phyloP scores from a whole-genome alignment of 768 basidiomycete species.

The Mycena latifolia region DNA sequence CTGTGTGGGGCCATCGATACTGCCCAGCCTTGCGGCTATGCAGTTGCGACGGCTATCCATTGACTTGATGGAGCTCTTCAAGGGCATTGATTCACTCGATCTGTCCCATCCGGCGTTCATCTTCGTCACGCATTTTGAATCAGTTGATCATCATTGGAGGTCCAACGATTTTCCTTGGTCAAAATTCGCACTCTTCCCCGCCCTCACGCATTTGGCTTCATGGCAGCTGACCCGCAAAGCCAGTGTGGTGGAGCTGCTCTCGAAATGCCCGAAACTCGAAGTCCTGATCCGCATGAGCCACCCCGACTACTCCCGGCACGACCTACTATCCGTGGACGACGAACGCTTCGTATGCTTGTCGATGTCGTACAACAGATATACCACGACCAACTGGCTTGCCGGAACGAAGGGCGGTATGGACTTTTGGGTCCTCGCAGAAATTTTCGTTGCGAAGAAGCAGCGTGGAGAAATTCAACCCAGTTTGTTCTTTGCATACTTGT shows the following conservation, averaged over 20 bases:
- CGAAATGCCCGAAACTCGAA: not conserved
- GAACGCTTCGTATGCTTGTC: not conserved
- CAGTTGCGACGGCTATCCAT: not conserved
- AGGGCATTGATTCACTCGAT: not conserved
- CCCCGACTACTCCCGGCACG: too few relatives aligned
- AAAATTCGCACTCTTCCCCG: conserved; percentile 1
- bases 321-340: too few relatives aligned
- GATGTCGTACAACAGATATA: not conserved
- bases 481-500: not conserved
- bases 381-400: not conserved
- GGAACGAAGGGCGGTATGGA: not conserved
- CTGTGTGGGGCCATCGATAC: not conserved
- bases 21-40: not conserved
- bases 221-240: not conserved
- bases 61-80: not conserved
- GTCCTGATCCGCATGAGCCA: not conserved
- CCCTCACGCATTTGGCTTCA: conserved; percentile 10
- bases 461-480: conserved; percentile 10
- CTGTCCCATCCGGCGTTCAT: not conserved
- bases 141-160: not conserved
- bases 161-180: not conserved
- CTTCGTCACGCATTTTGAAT: conserved; percentile 8
- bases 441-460: not conserved
- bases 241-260: not conserved
- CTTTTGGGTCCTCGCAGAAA: conserved; percentile 14